These are phyloP conservation scores for Chlorella vulgaris DNA, from an alignment of 139 green algal species.

Conservation along the genomic window DNA sequence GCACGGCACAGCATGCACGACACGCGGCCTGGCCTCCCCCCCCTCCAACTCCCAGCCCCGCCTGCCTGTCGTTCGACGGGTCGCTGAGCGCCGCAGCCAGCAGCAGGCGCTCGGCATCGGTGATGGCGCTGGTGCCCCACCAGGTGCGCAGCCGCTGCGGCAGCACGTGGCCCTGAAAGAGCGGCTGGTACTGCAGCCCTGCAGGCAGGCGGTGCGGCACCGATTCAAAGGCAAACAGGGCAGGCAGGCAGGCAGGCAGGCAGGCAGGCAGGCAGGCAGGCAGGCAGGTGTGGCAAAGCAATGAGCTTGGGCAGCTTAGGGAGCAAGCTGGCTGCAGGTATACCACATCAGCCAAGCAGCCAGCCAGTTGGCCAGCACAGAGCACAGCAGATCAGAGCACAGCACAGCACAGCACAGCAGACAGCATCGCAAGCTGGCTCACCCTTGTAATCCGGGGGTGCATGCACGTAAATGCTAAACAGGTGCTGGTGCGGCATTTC, in stretches of 20 bases:
- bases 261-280: background rate
- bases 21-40: too few relatives aligned
- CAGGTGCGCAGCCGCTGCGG: background rate
- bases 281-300: background rate
- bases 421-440: too few relatives aligned
- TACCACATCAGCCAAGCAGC: too few relatives aligned
- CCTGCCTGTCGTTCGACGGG: slow-evolving; percentile 42
- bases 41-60: too few relatives aligned
- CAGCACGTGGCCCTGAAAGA: slow-evolving; percentile 14
- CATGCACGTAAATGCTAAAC: slow-evolving; percentile 46
- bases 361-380: background rate
- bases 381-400: background rate
- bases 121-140: slow-evolving; percentile 15
- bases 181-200: slow-evolving; percentile 25
- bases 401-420: too few relatives aligned
- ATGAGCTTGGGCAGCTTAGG: too few relatives aligned
- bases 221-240: background rate
- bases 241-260: background rate
- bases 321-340: too few relatives aligned
- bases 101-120: slow-evolving; percentile 36
- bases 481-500: slow-evolving; percentile 5
- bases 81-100: slow-evolving; percentile 45
- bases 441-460: slow-evolving; percentile 31
- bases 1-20: background rate
- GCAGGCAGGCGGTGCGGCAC: background rate